Evolutionary conservation across 495 filamentous ascomycete species (phyloP).

Genomic region (Usnea hakonensis): DNA sequence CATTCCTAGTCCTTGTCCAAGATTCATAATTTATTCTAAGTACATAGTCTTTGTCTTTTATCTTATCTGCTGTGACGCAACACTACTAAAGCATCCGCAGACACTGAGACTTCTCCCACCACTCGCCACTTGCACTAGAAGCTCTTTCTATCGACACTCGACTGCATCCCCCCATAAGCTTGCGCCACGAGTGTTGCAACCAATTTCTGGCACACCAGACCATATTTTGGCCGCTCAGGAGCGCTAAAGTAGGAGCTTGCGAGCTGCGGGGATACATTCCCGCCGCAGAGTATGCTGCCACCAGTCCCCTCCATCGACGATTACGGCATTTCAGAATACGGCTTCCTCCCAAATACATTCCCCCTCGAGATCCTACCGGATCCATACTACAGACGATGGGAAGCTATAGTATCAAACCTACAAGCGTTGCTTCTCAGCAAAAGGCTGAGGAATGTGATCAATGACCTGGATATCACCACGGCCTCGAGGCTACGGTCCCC

Average conservation of each 20-base stretch:
- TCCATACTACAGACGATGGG: conserved; percentile 90
- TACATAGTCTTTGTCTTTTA: background rate
- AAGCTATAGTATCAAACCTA: conserved; percentile 73
- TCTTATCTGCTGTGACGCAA: background rate
- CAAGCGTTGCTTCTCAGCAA: conserved; percentile 78
- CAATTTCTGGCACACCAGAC: background rate
- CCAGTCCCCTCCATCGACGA: conserved; percentile 69
- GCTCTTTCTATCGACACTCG: background rate
- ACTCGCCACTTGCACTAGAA: background rate
- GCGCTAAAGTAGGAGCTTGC: background rate
- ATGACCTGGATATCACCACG: conserved; percentile 71
- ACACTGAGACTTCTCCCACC: background rate
- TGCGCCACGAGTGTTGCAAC: background rate
- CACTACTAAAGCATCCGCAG: too few species aligned
- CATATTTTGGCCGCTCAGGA: background rate
- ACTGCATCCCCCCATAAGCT: background rate
- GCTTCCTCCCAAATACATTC: conserved; percentile 79
- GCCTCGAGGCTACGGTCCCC: conserved; percentile 71
- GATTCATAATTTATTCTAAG: background rate
- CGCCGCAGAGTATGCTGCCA: conserved; percentile 57
- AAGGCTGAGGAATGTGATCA: conserved; percentile 65
- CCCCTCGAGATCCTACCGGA: conserved; percentile 75
- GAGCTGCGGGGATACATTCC: background rate
- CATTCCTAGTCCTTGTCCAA: background rate
- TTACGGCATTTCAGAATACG: conserved; percentile 83